phyloP scores from a whole-genome alignment of 345 rosid genomes.

The Eutrema heterophyllum region DNA sequence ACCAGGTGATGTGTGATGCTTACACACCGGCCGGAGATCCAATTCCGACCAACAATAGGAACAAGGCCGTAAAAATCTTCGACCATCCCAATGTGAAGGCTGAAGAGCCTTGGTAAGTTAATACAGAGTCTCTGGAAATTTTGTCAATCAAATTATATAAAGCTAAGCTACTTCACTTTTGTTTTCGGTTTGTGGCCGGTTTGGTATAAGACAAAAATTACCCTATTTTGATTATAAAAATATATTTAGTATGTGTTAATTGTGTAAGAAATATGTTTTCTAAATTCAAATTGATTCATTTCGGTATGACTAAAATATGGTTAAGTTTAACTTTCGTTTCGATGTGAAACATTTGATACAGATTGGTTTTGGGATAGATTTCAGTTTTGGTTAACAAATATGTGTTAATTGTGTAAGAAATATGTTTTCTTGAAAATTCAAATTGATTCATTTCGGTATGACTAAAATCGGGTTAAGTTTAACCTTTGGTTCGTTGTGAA shows the following conservation, averaged over 20 bases:
- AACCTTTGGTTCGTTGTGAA: not conserved
- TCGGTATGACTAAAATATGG: too few species aligned
- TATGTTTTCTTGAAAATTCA: too few species aligned
- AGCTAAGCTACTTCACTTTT: not conserved
- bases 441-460: too few species aligned
- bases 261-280: too few species aligned
- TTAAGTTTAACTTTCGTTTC: too few species aligned
- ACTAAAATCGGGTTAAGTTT: too few species aligned
- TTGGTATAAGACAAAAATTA: not conserved
- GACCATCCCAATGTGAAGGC: constrained; percentile 50
- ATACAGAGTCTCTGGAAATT: not conserved
- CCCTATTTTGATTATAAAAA: not conserved
- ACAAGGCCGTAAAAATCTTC: constrained; percentile 74
- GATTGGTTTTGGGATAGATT: too few species aligned
- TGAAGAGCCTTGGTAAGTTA: constrained; percentile 74
- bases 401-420: too few species aligned
- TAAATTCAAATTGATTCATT: too few species aligned
- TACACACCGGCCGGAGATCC: constrained; percentile 91
- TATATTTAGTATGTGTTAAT: too few species aligned
- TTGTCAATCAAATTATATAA: not conserved
- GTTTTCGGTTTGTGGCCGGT: not conserved
- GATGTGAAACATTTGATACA: too few species aligned
- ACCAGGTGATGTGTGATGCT: constrained; percentile 80
- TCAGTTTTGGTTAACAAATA: too few species aligned
- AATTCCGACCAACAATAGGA: constrained; percentile 90